A percentile compares a stretch with the other conserved stretches of the same genome.
Conservation (phyloP, 2,329 filamentous ascomycete genomes). For the Aplosporella prunicola region DNA sequence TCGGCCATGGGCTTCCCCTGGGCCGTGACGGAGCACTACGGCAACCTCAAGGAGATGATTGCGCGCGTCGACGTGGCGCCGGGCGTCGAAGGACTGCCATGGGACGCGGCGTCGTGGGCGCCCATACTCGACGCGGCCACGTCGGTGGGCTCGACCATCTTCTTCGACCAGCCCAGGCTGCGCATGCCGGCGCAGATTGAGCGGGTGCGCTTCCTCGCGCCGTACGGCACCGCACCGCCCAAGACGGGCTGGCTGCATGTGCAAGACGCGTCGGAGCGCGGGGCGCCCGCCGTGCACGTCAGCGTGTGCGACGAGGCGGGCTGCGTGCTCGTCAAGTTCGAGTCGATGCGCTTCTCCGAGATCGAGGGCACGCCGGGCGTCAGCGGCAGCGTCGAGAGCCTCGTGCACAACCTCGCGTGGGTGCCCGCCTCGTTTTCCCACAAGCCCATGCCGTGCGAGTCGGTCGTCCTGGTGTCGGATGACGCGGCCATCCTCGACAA, state of each 20-base stretch:
- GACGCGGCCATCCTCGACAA: slow-evolving; percentile 14
- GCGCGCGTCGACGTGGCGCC: slow-evolving; percentile 30
- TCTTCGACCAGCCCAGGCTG: slow-evolving; percentile 27
- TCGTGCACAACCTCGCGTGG: slow-evolving; percentile 33
- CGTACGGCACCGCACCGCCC: slow-evolving; percentile 16
- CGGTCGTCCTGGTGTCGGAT: slow-evolving; percentile 21
- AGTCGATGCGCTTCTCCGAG: slow-evolving; percentile 31
- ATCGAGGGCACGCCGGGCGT: slow-evolving; percentile 24
- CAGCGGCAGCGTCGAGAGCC: slow-evolving; percentile 18
- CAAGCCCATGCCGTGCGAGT: slow-evolving; percentile 18
- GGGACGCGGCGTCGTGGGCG: slow-evolving; percentile 29
- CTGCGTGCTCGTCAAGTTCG: slow-evolving; percentile 22
- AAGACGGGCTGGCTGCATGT: slow-evolving; percentile 30
- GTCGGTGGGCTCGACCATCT: slow-evolving; percentile 34
- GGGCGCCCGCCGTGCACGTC: slow-evolving; percentile 23
- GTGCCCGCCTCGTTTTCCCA: slow-evolving; percentile 26
- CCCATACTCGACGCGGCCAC: slow-evolving; percentile 35
- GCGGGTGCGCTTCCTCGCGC: slow-evolving; percentile 18
- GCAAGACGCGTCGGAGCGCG: slow-evolving; percentile 18
- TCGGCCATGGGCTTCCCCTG: slow-evolving; percentile 35
- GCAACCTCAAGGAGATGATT: slow-evolving; percentile 32
- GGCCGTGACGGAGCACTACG: slow-evolving; percentile 31
- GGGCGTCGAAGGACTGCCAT: slow-evolving; percentile 13
- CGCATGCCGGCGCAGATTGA: slow-evolving; percentile 30
- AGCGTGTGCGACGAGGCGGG: slow-evolving; percentile 21